phyloP scores from a whole-genome alignment of 1,284 basidiomycete genomes.

The Rhodotorula glutinis region DNA sequence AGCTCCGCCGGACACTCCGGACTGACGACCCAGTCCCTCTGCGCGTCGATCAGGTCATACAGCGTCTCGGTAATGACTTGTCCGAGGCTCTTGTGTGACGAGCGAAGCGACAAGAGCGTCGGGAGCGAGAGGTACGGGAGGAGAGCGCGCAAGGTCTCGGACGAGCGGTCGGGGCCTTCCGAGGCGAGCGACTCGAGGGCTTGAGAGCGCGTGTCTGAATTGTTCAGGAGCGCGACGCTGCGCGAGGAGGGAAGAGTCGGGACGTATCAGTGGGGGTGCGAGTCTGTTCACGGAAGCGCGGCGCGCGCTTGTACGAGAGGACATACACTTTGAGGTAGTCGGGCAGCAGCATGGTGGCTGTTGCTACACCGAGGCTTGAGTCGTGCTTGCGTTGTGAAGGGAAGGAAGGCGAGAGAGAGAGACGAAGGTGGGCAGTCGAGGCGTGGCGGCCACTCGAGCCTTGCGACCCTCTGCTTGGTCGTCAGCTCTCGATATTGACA shows the following conservation, averaged over 20 bases:
- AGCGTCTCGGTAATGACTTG: background rate
- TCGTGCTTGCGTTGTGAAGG: too few relatives aligned
- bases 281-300: too few relatives aligned
- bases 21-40: slow-evolving; percentile 10
- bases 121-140: slow-evolving; percentile 11
- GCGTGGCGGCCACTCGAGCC: too few relatives aligned
- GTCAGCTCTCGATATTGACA: too few relatives aligned
- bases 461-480: too few relatives aligned
- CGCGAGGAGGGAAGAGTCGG: too few relatives aligned
- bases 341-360: background rate
- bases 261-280: too few relatives aligned
- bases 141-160: slow-evolving; percentile 3
- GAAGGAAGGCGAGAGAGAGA: background rate
- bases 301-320: too few relatives aligned
- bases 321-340: slow-evolving; percentile 16
- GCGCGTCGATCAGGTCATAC: slow-evolving; percentile 6
- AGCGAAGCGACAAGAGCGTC: slow-evolving; percentile 13
- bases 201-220: background rate
- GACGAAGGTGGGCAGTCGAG: background rate
- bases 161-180: background rate
- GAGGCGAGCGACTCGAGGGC: background rate
- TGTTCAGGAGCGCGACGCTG: slow-evolving; percentile 13
- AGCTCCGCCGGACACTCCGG: slow-evolving; percentile 1
- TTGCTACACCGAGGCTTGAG: background rate
- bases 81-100: background rate